Conservation (phyloP, 768 basidiomycete species). For the Leccinum longicurvipes region DNA sequence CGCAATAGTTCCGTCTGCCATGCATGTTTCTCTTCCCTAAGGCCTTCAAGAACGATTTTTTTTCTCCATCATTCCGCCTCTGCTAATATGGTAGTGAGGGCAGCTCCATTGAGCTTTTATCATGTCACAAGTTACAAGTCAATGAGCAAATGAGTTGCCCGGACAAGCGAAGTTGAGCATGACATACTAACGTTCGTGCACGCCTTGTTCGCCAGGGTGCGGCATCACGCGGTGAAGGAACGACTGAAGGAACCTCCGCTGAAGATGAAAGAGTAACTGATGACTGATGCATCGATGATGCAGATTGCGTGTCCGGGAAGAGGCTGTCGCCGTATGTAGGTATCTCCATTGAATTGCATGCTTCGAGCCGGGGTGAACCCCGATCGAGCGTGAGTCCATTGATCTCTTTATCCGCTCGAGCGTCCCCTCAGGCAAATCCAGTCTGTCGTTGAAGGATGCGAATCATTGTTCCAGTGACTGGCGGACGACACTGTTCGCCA, state of each 20-base stretch:
- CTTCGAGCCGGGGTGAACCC: constrained; percentile 32
- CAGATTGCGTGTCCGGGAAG: constrained; percentile 56
- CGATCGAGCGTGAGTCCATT: constrained; percentile 58
- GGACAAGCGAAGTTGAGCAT: constrained; percentile 63
- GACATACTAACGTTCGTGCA: constrained; percentile 58
- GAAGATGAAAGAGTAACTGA: constrained; percentile 61
- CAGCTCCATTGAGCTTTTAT: background rate
- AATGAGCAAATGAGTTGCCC: constrained; percentile 35
- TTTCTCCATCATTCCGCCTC: too few species aligned
- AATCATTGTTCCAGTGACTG: constrained; percentile 52
- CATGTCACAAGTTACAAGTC: background rate
- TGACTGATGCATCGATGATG: constrained; percentile 63
- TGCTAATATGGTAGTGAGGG: too few species aligned
- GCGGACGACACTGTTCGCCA: constrained; percentile 45
- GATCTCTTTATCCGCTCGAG: constrained; percentile 39
- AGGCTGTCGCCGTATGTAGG: constrained; percentile 32
- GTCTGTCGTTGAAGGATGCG: constrained; percentile 53
- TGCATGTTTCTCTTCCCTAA: background rate
- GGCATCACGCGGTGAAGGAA: constrained; percentile 63
- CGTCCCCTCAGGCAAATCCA: constrained; percentile 50
- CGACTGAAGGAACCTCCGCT: constrained; percentile 61
- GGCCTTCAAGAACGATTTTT: background rate
- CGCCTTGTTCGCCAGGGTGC: constrained; percentile 55
- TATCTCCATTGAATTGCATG: background rate
- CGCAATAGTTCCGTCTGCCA: background rate